Percentiles rank a stretch among this genome's conserved stretches.
Conservation (phyloP, 2,329 filamentous ascomycete species). For the Alternaria longipes region DNA sequence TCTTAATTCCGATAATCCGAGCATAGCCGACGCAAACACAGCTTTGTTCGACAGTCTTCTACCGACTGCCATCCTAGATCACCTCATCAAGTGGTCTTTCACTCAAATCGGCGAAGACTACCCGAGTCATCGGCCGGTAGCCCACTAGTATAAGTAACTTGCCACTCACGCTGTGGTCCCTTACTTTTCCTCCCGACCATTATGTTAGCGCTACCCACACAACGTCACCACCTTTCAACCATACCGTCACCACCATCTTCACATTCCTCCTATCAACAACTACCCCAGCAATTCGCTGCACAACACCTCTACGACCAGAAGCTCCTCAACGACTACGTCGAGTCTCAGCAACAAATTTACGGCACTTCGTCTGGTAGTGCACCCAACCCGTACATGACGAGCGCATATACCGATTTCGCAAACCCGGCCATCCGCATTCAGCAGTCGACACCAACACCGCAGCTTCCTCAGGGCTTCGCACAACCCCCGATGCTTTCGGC, state of each 20-base stretch:
- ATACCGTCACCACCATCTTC: slow-evolving; percentile 44
- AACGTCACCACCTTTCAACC: slow-evolving; percentile 48
- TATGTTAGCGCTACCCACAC: slow-evolving; percentile 51
- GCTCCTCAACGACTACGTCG: slow-evolving; percentile 50
- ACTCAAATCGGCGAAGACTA: slow-evolving; percentile 35
- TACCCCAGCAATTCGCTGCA: slow-evolving; percentile 35
- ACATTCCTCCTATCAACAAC: slow-evolving; percentile 41
- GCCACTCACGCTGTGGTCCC: slow-evolving; percentile 48
- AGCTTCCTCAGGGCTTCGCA: slow-evolving; percentile 38
- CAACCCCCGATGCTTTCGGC: slow-evolving; percentile 45
- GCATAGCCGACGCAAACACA: slow-evolving; percentile 30
- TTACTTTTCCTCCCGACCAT: slow-evolving; percentile 44
- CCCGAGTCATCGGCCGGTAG: slow-evolving; percentile 43
- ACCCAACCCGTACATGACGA: slow-evolving; percentile 46
- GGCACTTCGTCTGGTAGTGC: slow-evolving; percentile 24
- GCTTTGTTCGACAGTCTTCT: slow-evolving; percentile 42
- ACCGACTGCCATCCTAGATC: slow-evolving; percentile 38
- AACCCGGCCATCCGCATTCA: slow-evolving; percentile 53
- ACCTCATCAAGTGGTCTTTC: slow-evolving; percentile 43
- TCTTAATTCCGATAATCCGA: slow-evolving; percentile 41
- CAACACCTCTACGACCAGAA: slow-evolving; percentile 45
- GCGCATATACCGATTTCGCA: slow-evolving; percentile 43
- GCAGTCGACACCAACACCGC: slow-evolving; percentile 52
- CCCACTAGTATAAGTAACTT: slow-evolving; percentile 49
- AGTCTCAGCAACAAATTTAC: slow-evolving; percentile 44